Evolutionary conservation across 2,329 filamentous ascomycete genomes (phyloP), one percentile per base, ranked within the genome.

Genomic region (Fusarium decemcellulare): DNA sequence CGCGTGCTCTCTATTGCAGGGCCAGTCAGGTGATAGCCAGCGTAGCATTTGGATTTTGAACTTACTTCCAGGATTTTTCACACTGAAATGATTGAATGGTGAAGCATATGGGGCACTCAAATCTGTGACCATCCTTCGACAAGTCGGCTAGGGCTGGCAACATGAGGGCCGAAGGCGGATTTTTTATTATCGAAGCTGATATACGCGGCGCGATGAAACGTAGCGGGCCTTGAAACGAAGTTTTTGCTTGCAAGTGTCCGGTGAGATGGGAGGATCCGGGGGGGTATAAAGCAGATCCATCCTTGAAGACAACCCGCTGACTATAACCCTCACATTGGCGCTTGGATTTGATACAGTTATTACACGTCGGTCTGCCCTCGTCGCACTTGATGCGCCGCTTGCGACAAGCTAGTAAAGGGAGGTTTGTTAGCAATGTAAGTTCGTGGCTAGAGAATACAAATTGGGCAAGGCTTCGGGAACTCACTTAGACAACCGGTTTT

Each of bases 361-460:
- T 90, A 81, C 93, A 96, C 30, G 87, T 92, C 29, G 93, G 93
- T 52, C 92, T 88, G 74, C 94, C 93, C 79, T 98, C 96, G 67
- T 96, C 96, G 80, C 96, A 99, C 81, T 98, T 99, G 81, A 99
- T 98, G 67, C 96, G 92, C 56, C 96, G 91, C 81, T 93, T 95
- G 68, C 96, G 92, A 81, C 96, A 99, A 61, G 96, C 93, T 95
- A 65, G 51, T 60, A 50, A 74, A 56, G n/a, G n/a, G n/a, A 66
- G 63, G 48, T 43, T 15, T 11, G 53, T 75, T 61, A 74, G 75
- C 64, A 65, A 63, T 57, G 36, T 50, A n/a, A 47, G 48, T 40
- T 42, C 32, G 39, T 44, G 32, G 16, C 12, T 16, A 51, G 37
- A n/a, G n/a, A n/a, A n/a, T 9, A 42, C 29, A 37, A 36, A 36